Percentiles rank a stretch among this genome's conserved stretches.
These are phyloP conservation scores for Gossypium lobatum DNA, from an alignment of 441 rosid species.

Conservation along the genomic window DNA sequence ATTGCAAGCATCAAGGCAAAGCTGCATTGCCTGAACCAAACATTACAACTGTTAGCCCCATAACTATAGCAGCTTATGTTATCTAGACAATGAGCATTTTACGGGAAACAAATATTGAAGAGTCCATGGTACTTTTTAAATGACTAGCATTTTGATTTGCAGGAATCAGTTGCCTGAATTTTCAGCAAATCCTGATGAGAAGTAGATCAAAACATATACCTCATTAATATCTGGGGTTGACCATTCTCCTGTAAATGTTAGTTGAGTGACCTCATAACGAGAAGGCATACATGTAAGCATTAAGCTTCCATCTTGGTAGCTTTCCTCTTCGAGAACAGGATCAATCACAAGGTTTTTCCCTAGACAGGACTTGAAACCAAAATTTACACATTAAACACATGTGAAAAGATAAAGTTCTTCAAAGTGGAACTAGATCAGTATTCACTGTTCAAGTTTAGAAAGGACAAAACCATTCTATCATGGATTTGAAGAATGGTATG, in stretches of 20 bases:
- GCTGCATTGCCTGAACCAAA: slow-evolving; percentile 54
- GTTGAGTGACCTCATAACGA: slow-evolving; percentile 59
- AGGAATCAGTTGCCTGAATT: not conserved
- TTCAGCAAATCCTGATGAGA: not conserved
- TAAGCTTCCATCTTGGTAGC: slow-evolving; percentile 62
- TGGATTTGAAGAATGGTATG: not conserved
- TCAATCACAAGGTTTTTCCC: slow-evolving; percentile 59
- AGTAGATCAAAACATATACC: slow-evolving; percentile 22
- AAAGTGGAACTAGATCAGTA: not conserved
- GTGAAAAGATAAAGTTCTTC: not conserved
- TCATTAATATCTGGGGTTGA: slow-evolving; percentile 48
- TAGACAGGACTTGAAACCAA: slow-evolving; percentile 42
- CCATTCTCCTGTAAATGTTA: slow-evolving; percentile 59
- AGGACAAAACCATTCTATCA: not conserved
- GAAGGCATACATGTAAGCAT: slow-evolving; percentile 65
- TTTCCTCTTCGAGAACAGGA: slow-evolving; percentile 58
- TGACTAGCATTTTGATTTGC: not conserved
- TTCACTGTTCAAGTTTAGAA: not conserved
- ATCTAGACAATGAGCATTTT: not conserved
- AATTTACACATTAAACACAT: not conserved
- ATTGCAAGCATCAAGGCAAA: slow-evolving; percentile 60
- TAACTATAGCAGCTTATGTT: not conserved
- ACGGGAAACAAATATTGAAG: not conserved
- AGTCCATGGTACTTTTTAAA: not conserved
- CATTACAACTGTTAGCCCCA: not conserved